These are phyloP conservation scores for Zoysia matrella DNA, from an alignment of 202 grass and related monocot genomes.

Conservation along the genomic window DNA sequence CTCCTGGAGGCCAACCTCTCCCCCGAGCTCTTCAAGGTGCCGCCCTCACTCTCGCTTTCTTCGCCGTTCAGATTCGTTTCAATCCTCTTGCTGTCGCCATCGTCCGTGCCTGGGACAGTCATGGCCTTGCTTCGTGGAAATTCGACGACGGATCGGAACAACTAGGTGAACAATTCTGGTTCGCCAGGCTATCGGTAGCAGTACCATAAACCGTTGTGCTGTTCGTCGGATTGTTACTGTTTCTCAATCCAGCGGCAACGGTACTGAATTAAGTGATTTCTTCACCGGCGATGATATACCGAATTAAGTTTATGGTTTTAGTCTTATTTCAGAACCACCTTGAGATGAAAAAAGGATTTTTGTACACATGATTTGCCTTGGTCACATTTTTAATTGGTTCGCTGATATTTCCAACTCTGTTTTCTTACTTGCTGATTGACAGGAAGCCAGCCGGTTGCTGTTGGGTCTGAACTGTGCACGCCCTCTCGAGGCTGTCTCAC, in stretches of 20 bases:
- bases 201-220: neutral
- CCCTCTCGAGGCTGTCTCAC: slow-evolving; percentile 52
- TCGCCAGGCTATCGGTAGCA: neutral
- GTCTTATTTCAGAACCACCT: slow-evolving; percentile 1
- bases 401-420: slow-evolving; percentile 4
- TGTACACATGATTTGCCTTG: neutral
- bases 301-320: neutral
- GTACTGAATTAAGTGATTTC: neutral
- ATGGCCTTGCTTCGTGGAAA: neutral
- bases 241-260: neutral
- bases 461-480: slow-evolving; percentile 82
- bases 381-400: slow-evolving; percentile 14
- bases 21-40: slow-evolving; percentile 72
- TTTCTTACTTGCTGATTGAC: slow-evolving; percentile 37
- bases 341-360: neutral
- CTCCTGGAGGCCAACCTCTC: slow-evolving; percentile 73
- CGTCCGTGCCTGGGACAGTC: neutral
- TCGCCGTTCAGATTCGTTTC: neutral
- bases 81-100: neutral
- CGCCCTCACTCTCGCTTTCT: neutral
- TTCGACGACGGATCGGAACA: neutral
- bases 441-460: slow-evolving; percentile 85
- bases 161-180: neutral
- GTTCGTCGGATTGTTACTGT: neutral
- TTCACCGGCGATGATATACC: neutral